These are phyloP conservation scores for Aspergillus proliferans DNA, from an alignment of 2,329 filamentous ascomycete genomes.

Conservation along the genomic window DNA sequence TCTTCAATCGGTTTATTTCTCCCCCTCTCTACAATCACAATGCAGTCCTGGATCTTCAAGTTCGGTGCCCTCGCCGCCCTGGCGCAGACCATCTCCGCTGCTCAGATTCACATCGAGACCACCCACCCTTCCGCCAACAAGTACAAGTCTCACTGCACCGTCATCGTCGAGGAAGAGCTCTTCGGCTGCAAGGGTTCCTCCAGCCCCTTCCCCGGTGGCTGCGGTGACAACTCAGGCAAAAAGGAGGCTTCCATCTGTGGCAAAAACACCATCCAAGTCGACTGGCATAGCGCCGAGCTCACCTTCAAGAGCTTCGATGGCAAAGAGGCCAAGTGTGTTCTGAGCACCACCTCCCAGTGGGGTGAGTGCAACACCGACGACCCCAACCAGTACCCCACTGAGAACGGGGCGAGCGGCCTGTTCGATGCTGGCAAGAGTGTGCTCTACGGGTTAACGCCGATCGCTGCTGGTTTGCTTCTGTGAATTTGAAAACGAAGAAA, in stretches of 20 bases:
- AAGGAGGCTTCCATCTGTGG: conserved; percentile 7
- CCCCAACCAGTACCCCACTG: conserved; percentile 4
- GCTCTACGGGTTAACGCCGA: conserved; percentile 4
- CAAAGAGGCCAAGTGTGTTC: conserved; percentile 9
- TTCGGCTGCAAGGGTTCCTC: conserved; percentile 13
- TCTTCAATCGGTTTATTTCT: background rate
- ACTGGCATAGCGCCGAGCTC: conserved; percentile 9
- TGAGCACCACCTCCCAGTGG: conserved; percentile 4
- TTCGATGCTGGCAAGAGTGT: background rate
- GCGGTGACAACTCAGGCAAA: conserved; percentile 21
- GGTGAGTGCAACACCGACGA: conserved; percentile 10
- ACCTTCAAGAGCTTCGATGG: conserved; percentile 1
- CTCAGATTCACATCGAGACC: conserved; percentile 9
- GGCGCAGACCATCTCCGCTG: conserved; percentile 8
- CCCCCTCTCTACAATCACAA: background rate
- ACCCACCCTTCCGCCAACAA: conserved; percentile 9
- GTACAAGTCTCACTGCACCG: conserved; percentile 9
- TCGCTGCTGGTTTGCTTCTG: conserved; percentile 6
- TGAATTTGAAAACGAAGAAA: background rate
- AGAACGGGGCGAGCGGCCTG: conserved; percentile 1
- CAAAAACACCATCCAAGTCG: conserved; percentile 2
- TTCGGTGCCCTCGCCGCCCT: conserved; percentile 7
- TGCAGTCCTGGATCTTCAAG: conserved; percentile 6
- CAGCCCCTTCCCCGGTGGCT: conserved; percentile 8
- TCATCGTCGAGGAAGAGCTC: conserved; percentile 11